Base-by-base conservation (phyloP, 306 rosid species). In the Nissolia schottii region DNA sequence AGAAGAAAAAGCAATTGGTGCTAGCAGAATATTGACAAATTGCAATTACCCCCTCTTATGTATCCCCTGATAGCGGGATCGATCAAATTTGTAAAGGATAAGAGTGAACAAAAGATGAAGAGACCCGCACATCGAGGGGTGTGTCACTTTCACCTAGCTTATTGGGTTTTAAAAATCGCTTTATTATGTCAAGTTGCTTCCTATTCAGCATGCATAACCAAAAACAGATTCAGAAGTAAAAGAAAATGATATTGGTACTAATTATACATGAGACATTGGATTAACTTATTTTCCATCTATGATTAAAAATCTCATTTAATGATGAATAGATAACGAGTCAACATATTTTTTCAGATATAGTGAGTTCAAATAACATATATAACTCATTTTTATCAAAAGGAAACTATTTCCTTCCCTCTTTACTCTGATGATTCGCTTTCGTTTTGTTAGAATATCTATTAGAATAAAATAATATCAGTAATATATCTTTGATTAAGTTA, bases 121-220 rank as follows among this genome's bases (percentile, higher is more conserved):
- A 22, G 22, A 35, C 71, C 34, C 77, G 38, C 67, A 70, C 10
- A 53, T 40, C 60, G 25, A 53, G 66, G 59, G 10, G 51, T 0
- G 8, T 45, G 51, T 45, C 22, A 5, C 51, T 45, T 6, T 45
- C 51, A n/a, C 9, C 7, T n/a, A 41, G 5, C n/a, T 45, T 28
- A 65, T 43, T n/a, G 24, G 16, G 49, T 45, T n/a, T n/a, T 45
- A 34, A 6, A 1, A 31, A 35, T 22, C 25, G 16, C 15, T 5
- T 7, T 3, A 55, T 55, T 12, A 6, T 60, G 32, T 31, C 14
- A 32, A 60, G 79, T 76, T 67, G 80, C 80, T 46, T 79, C 67
- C 70, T 40, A 76, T 79, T 83, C 82, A 77, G 80, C 75, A 60
- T 35, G 64, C 80, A 80, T 37, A 51, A 76, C 49, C 20, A 45